These are phyloP conservation scores for Beauveria sp. DNA, from an alignment of 2,329 filamentous ascomycete species.

Conservation along the genomic window DNA sequence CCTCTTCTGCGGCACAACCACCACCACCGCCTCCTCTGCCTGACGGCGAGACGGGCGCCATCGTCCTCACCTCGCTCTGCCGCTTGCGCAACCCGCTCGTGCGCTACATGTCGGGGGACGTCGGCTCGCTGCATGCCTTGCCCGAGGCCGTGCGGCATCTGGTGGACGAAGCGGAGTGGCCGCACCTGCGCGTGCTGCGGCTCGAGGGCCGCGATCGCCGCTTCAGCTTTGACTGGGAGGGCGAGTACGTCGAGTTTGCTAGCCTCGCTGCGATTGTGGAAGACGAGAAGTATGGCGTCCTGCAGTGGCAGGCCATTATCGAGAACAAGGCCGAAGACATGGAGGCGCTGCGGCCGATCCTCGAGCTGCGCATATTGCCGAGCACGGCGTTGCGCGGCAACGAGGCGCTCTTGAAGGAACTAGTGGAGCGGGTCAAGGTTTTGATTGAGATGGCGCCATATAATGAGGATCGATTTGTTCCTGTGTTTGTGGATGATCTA, in stretches of 20 bases:
- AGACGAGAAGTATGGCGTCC: constrained; percentile 19
- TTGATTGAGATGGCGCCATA: constrained; percentile 15
- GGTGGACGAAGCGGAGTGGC: constrained; percentile 17
- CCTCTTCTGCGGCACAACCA: background rate
- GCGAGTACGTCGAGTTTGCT: constrained; percentile 29
- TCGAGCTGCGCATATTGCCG: constrained; percentile 6
- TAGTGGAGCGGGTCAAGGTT: constrained; percentile 17
- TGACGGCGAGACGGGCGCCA: constrained; percentile 27
- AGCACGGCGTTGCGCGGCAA: background rate
- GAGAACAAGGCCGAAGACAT: constrained; percentile 1
- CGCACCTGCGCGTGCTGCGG: constrained; percentile 27
- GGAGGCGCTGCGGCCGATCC: constrained; percentile 4
- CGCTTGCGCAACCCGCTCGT: constrained; percentile 35
- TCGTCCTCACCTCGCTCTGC: constrained; percentile 35
- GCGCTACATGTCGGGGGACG: constrained; percentile 35
- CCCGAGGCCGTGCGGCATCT: constrained; percentile 14
- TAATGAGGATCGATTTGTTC: constrained; percentile 24
- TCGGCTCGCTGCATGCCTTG: constrained; percentile 31
- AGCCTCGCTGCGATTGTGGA: constrained; percentile 20
- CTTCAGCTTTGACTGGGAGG: constrained; percentile 36
- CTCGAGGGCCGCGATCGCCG: constrained; percentile 33
- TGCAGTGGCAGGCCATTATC: constrained; percentile 37
- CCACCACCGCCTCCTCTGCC: constrained; percentile 14
- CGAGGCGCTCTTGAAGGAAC: constrained; percentile 14
- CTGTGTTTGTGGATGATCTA: constrained; percentile 29